Conservation (phyloP, 2,329 filamentous ascomycete genomes). For the Calonectria honghensis region DNA sequence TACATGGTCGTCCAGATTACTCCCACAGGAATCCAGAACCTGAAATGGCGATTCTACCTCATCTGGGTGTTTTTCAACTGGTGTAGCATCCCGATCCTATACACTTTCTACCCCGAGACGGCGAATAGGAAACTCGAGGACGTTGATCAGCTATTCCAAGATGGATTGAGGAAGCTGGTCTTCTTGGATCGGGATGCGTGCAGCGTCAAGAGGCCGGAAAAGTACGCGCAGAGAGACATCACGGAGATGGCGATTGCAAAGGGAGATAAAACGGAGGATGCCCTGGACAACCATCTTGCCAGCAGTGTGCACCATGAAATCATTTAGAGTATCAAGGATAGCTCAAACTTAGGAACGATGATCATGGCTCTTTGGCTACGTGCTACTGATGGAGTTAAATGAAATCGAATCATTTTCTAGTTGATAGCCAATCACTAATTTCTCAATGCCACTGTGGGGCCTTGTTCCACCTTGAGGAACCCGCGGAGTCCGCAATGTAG, state of each 20-base stretch:
- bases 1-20: conserved; percentile 17
- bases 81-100: conserved; percentile 22
- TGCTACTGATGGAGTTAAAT: not conserved
- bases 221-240: not conserved
- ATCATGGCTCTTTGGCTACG: too few relatives aligned
- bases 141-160: conserved; percentile 2
- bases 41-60: conserved; percentile 23
- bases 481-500: not conserved
- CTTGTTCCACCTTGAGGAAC: not conserved
- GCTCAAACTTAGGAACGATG: too few relatives aligned
- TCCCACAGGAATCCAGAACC: conserved; percentile 24
- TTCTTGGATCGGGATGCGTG: not conserved
- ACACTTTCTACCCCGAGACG: conserved; percentile 22
- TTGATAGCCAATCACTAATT: not conserved
- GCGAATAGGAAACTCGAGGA: conserved; percentile 21
- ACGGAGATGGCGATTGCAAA: conserved; percentile 3
- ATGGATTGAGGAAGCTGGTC: not conserved
- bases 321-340: not conserved
- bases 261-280: not conserved
- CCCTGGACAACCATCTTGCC: not conserved
- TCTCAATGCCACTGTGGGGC: not conserved
- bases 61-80: conserved; percentile 33
- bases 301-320: not conserved
- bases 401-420: not conserved
- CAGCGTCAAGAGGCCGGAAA: conserved; percentile 2